phyloP scores from a whole-genome alignment of 73 alveolate species.

The Diophrys sp. region DNA sequence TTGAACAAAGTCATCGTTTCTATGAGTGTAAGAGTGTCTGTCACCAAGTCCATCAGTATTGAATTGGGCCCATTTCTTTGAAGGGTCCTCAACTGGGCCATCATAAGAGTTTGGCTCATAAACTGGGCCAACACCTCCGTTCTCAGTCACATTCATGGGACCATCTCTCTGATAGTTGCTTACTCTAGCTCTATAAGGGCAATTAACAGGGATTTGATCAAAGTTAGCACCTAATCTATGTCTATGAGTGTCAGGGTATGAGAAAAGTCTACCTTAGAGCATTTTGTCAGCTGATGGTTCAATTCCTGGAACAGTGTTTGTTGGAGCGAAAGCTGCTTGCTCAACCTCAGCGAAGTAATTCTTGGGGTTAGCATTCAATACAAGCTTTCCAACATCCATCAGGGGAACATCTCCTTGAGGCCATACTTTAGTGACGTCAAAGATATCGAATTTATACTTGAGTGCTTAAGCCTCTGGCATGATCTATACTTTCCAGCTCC shows the following conservation, averaged over 20 bases:
- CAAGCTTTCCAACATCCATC: constrained; percentile 75
- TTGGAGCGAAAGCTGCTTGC: constrained; percentile 83
- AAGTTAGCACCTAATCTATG: constrained; percentile 89
- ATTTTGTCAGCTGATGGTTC: constrained; percentile 85
- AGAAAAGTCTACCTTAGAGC: constrained; percentile 90
- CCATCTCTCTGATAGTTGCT: constrained; percentile 83
- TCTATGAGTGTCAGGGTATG: constrained; percentile 89
- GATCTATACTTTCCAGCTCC: constrained; percentile 74
- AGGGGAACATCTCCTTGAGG: constrained; percentile 85
- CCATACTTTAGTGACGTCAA: constrained; percentile 89
- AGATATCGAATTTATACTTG: constrained; percentile 74
- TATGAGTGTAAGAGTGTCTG: constrained; percentile 46
- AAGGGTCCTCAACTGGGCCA: constrained; percentile 60
- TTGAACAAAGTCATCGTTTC: constrained; percentile 58
- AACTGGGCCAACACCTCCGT: constrained; percentile 61
- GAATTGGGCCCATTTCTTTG: constrained; percentile 7
- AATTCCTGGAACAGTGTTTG: constrained; percentile 85
- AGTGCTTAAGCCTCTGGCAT: constrained; percentile 78
- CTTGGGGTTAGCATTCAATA: constrained; percentile 78
- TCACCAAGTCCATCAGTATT: constrained; percentile 37
- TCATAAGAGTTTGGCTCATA: constrained; percentile 83
- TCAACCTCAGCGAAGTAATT: constrained; percentile 83
- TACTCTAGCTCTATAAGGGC: constrained; percentile 86
- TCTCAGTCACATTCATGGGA: constrained; percentile 64
- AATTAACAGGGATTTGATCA: constrained; percentile 77